Base-by-base conservation (phyloP, 306 rosid species). In the Lathyrus sativus region DNA sequence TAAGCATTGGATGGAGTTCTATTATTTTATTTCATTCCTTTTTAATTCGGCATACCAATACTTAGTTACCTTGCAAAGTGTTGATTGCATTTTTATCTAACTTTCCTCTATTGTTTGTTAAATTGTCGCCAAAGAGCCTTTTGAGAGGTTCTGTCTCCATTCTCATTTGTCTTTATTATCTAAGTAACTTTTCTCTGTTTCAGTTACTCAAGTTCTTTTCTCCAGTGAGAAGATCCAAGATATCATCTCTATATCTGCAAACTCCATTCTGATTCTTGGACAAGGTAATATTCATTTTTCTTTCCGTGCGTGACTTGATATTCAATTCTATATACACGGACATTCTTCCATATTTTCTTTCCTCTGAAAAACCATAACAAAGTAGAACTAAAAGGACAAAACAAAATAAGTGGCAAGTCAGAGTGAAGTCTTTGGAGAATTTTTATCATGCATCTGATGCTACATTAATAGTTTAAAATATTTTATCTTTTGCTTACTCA, bases 181-280 rank as follows among this genome's bases (percentile, higher is more conserved):
- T 17, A 22, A 68, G 35, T 56, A 35, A 29, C 17, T 60, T 58
- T 60, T 60, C 65, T 53, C 51, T 65, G 71, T 79, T 73, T 64
- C 84, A 89, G 98, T 77, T 84, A 58, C 65, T 72, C 87, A 68
- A 54, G 80, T 84, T 76, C 71, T 92, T 80, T 92, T 92, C 76
- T 62, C 87, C 7, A 46, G 89, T 43, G 98, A 92, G 80, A 85
- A 81, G 87, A 85, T 89, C 76, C 92, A 86, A 74, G 96, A 89
- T 78, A 69, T 92, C 71, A 75, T 80, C 54, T 80, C 95, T 74
- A 60, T 85, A 70, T 72, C 88, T 67, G 46, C 89, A 54, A 88
- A 92, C 74, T 84, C 92, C 57, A 45, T 89, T 83, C 65, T 92
- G 82, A 70, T 89, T 83, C 93, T 89, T 74, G 98, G 95, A 85